Base-by-base conservation (phyloP, 2,329 filamentous ascomycete species). In the Periconia macrospinosa region DNA sequence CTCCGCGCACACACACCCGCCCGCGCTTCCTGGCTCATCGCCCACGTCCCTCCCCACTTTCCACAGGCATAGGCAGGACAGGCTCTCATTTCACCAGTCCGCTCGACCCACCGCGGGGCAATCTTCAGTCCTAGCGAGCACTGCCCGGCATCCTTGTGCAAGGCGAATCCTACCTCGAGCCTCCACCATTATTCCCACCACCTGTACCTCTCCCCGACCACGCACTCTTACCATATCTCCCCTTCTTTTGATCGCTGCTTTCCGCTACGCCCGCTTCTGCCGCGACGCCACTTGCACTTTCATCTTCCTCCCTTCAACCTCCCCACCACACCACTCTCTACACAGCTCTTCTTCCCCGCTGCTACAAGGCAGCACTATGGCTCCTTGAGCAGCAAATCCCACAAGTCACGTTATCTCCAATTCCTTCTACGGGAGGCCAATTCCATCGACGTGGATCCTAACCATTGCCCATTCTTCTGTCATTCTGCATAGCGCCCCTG, bases 311-410 rank as follows among this genome's bases (percentile, higher is more conserved):
- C 49, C 46, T 35, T 30, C 46, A 30, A 35, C 30, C 30, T 41
- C 37, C 17, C 52, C 47, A 19, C 40, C 46, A 44, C n/a, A n/a
- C n/a, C n/a, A 23, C 47, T 45, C n/a, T 50, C 54, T n/a, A 45
- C 52, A 44, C 47, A 42, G 40, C 30, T 52, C 49, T 41, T 30
- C 41, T 40, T 30, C 44, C 43, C 35, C 47, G 57, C 59, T 52
- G 54, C 60, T 58, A 67, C 23, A n/a, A n/a, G 68, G 65, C 65
- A 66, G 58, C 67, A 66, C 59, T 62, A 73, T 73, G 70, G 62
- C 62, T 63, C 65, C 65, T 56, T 71, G 57, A 68, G 54, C 58
- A 50, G 47, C 62, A 41, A n/a, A 52, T 47, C 47, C 52, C 56
- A 46, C 50, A 54, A 67, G 62, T 70, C 64, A 70, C 69, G 62